Evolutionary conservation across 345 rosid genomes (phyloP), one percentile per base, ranked within the genome.

Genomic region (Eucalyptus tenuipes): DNA sequence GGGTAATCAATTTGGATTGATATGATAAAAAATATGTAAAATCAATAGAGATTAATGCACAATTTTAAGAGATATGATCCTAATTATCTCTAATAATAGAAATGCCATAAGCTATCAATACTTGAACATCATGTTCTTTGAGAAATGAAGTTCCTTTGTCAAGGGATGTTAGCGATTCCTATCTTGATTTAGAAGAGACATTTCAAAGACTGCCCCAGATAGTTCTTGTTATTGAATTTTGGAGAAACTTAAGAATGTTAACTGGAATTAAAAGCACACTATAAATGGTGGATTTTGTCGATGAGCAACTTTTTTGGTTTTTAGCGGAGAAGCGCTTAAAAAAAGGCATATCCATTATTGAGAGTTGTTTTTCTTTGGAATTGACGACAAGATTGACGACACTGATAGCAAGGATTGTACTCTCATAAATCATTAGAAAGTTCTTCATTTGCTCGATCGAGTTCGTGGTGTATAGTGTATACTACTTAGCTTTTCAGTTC

Each of bases 391-490:
- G 61, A 55, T 55, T 24, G 6, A 55, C 5, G 27, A 55, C 5
- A 0, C 0, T 24, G 59, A 55, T 5, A 55, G 57, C 24, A 18
- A 52, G 57, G 24, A 52, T 52, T 52, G 10, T 55, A 22, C 25
- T 55, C 24, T 55, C 9, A 55, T 24, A 9, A 24, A 55, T 55
- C 61, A 55, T 55, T 20, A 55, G 61, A 55, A 55, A 55, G 61
- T 55, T 55, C 61, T 20, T 2, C 61, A 55, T 4, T 55, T 55
- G 27, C 61, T 55, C 0, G 61, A 55, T 55, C 61, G 3, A 20
- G 13, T 24, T 55, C 11, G 12, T 55, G 14, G 66, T 27, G 31
- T 59, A 0, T 5, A 27, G 66, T 27, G 31, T 59, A 0, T 5
- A 27, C 29, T 59, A 27, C n/a, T 59, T 59, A 59, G 31, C 66